Evolutionary conservation across 192 early-diverging fungal genomes (phyloP).

Genomic region (Mortierella hygrophila): DNA sequence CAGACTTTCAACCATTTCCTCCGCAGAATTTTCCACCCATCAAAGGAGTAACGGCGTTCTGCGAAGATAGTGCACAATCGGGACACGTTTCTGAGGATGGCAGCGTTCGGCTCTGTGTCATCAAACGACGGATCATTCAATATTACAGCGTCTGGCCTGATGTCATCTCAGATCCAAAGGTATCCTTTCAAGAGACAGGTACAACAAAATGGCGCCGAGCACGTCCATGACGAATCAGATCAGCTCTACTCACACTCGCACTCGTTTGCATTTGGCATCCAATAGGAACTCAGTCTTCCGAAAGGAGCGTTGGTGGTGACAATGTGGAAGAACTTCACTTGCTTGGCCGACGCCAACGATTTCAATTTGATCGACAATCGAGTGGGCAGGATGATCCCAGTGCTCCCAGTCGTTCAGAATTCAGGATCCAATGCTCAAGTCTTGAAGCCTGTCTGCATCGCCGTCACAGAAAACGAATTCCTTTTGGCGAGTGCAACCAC

Average conservation of each 20-base stretch:
- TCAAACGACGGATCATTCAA: conserved; percentile 63
- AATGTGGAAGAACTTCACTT: conserved; percentile 67
- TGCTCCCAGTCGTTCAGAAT: conserved; percentile 34
- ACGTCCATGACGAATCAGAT: no score
- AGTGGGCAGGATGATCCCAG: conserved; percentile 41
- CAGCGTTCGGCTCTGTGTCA: conserved; percentile 61
- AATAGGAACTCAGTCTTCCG: conserved; percentile 72
- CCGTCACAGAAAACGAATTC: conserved; percentile 76
- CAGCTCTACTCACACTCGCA: no score
- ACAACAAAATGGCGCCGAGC: not conserved
- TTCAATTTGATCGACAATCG: conserved; percentile 77
- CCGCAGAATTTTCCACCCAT: conserved; percentile 56
- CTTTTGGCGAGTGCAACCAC: conserved; percentile 66
- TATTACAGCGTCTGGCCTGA: conserved; percentile 56
- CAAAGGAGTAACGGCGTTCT: conserved; percentile 72
- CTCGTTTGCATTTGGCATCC: not conserved
- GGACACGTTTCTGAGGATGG: conserved; percentile 64
- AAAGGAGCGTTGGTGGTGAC: conserved; percentile 72
- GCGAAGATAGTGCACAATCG: conserved; percentile 63
- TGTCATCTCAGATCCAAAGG: conserved; percentile 41
- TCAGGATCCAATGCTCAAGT: conserved; percentile 36
- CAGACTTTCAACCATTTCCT: conserved; percentile 61
- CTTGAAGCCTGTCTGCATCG: conserved; percentile 71
- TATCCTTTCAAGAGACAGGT: not conserved
- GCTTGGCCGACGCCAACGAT: conserved; percentile 75